A percentile compares a stretch with the other conserved stretches of the same genome.
These are phyloP conservation scores for Microcyclospora tardicrescens DNA, from an alignment of 2,329 filamentous ascomycete genomes.

Conservation along the genomic window DNA sequence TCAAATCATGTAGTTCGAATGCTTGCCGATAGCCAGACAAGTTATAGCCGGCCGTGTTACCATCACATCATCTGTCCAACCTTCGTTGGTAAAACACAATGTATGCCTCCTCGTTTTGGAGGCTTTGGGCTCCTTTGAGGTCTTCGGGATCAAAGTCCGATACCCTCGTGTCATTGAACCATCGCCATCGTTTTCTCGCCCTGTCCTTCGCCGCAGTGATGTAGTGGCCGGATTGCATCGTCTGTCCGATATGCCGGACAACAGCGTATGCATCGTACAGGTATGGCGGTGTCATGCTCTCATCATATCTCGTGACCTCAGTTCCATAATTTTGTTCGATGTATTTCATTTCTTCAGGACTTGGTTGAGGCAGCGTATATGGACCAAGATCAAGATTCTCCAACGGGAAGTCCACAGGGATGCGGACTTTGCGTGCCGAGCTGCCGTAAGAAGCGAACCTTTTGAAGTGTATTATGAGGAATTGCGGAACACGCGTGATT, in stretches of 20 bases:
- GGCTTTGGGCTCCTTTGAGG: constrained; percentile 20
- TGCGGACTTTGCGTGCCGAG: constrained; percentile 54
- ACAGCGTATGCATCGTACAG: constrained; percentile 79
- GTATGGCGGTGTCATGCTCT: constrained; percentile 44
- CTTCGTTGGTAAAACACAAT: constrained; percentile 45
- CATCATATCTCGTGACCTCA: constrained; percentile 25
- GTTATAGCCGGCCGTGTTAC: background rate
- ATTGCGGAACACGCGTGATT: constrained; percentile 65
- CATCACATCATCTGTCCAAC: background rate
- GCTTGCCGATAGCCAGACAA: background rate
- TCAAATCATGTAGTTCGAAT: background rate
- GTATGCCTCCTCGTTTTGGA: constrained; percentile 53
- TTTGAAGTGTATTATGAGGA: constrained; percentile 67
- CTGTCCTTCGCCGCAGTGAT: constrained; percentile 46
- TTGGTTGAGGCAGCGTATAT: constrained; percentile 42
- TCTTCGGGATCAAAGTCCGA: constrained; percentile 43
- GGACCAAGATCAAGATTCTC: constrained; percentile 52
- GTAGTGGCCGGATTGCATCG: constrained; percentile 66
- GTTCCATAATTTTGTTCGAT: constrained; percentile 21
- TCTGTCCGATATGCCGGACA: constrained; percentile 59
- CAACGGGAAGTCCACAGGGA: constrained; percentile 63
- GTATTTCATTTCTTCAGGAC: constrained; percentile 19
- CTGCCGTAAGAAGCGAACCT: constrained; percentile 47
- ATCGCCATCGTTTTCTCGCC: constrained; percentile 44
- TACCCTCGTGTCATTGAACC: constrained; percentile 46